These are phyloP conservation scores for Candida frijolesensis DNA, from an alignment of 1,139 yeast species.

Conservation along the genomic window DNA sequence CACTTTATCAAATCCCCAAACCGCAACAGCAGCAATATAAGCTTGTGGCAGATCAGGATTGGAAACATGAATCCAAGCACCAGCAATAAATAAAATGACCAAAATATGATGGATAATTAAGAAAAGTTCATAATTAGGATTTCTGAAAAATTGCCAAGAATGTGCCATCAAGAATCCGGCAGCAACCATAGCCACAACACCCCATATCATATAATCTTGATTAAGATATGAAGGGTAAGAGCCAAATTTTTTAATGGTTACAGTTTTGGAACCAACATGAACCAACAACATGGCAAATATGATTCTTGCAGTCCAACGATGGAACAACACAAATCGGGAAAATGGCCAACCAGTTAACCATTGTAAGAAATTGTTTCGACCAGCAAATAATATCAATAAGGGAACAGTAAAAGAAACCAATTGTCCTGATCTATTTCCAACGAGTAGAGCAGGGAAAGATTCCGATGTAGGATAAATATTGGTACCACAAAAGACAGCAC, in stretches of 20 bases:
- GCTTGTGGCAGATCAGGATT: constrained; percentile 11
- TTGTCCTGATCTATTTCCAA: constrained; percentile 30
- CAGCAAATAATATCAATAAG: constrained; percentile 25
- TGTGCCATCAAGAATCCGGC: constrained; percentile 41
- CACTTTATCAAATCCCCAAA: constrained; percentile 35
- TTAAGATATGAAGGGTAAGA: constrained; percentile 30
- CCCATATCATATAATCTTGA: constrained; percentile 44
- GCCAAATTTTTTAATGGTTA: constrained; percentile 9
- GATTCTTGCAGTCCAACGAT: constrained; percentile 27
- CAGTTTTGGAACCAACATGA: constrained; percentile 19
- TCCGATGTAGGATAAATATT: constrained; percentile 16
- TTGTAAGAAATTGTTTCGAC: constrained; percentile 28
- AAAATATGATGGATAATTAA: constrained; percentile 53
- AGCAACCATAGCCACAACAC: constrained; percentile 46
- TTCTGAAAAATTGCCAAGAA: constrained; percentile 39
- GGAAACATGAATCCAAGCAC: constrained; percentile 56
- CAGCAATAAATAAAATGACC: constrained; percentile 51
- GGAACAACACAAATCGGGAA: constrained; percentile 22
- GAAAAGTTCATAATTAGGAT: constrained; percentile 59
- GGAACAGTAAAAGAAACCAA: constrained; percentile 23
- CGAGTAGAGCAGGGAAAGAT: constrained; percentile 17
- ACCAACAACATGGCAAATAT: constrained; percentile 18
- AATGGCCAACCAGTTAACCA: constrained; percentile 28
- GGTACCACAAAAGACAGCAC: constrained; percentile 17
- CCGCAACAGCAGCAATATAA: constrained; percentile 21